Evolutionary conservation across 2,329 filamentous ascomycete genomes (phyloP), one percentile per base, ranked within the genome.

Genomic region (Penicillium verrucosum): DNA sequence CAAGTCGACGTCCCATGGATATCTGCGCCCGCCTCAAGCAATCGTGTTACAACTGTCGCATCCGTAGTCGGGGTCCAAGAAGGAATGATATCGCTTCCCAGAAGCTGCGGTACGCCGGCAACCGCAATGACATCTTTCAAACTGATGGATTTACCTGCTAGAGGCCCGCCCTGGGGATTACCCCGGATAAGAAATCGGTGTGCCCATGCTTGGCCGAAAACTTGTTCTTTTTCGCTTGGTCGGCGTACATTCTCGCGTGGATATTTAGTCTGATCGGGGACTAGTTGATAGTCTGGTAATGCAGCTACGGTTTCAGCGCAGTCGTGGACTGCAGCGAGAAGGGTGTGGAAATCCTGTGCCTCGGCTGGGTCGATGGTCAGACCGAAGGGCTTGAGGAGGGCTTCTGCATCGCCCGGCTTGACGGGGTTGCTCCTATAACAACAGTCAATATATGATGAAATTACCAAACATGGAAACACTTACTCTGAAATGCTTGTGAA

Each of bases 51-150:
- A 1, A 84, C 77, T 0, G 80, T 82, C 0, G 82, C 82, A 65
- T 85, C 82, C 3, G 79, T 79, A 5, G 68, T 73, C 0, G 82
- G 80, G 0, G 74, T 80, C 81, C 81, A 84, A 0, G 76, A 73
- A 1, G 66, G 74, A 57, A 77, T 80, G 14, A 77, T 77, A 59
- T 82, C 78, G 41, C 77, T 83, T 0, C 82, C 81, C 41, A 79
- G 77, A 52, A 83, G 75, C 51, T 82, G 80, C 0, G 82, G 81
- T 1, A 85, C 79, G 0, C 77, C 79, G 1, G 80, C 80, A 1
- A 84, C 80, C 4, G 79, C 77, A 37, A 84, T 79, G 30, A 80
- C 81, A 60, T 85, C 82, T 62, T 84, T 84, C 14, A 84, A 58
- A 56, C 79, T 81, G 3, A 83, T 63, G 0, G 75, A 78, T 48